Evolutionary conservation across 1,139 yeast genomes (phyloP), one percentile per base, ranked within the genome.

Genomic region (Barnettozyma hawaiiensis): DNA sequence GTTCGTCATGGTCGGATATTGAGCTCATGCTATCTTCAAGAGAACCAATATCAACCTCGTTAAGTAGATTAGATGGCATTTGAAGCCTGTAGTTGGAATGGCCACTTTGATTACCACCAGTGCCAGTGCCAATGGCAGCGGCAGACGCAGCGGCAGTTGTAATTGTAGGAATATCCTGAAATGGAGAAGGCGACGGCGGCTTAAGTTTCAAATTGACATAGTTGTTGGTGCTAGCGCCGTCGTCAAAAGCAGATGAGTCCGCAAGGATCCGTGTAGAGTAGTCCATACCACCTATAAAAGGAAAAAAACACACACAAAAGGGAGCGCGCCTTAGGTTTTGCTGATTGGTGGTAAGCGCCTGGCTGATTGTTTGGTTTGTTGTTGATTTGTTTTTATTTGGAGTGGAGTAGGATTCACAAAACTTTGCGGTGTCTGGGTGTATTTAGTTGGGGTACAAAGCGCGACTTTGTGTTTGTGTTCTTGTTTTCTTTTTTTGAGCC

Each of bases 121-220:
- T n/a, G n/a, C n/a, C n/a, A n/a, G n/a, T n/a, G n/a, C n/a, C n/a
- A n/a, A n/a, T n/a, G n/a, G n/a, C n/a, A n/a, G n/a, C n/a, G 9
- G 21, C 21, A 26, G 37, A 33, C 31, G 23, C 11, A 22, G 40
- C 11, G 15, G 22, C 26, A 19, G 7, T 27, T 9, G 24, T n/a
- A 23, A n/a, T n/a, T n/a, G 10, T 35, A 9, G 15, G 9, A 21
- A 5, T 21, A 7, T 21, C 35, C 14, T 40, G 35, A 11, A 44
- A 44, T 22, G 46, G 46, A 4, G 46, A 44, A 1, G 44, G 46
- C 4, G 46, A 40, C 2, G 46, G 46, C 0, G 46, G 41, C 32
- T 38, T 44, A 18, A 40, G 31, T 14, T 44, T 44, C 32, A 40
- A 23, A 7, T 44, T 31, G 15, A 41, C 20, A 26, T 31, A 44